phyloP scores from a whole-genome alignment of 139 green algal genomes.

The Eudorina sp. region DNA sequence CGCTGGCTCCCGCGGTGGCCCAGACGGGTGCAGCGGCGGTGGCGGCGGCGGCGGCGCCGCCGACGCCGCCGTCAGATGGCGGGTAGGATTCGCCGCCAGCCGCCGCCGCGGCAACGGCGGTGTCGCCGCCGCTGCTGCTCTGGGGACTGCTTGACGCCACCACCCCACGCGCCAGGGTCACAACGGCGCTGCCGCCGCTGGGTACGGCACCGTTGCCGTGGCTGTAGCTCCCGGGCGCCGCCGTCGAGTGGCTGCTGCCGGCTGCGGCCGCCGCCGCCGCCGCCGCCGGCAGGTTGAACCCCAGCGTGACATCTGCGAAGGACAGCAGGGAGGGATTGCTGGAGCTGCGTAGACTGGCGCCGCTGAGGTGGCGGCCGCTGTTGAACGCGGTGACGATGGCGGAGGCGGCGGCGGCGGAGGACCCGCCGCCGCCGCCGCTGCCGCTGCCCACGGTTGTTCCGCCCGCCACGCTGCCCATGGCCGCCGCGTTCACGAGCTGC shows the following conservation, averaged over 20 bases:
- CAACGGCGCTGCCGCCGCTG: background rate
- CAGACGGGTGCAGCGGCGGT: background rate
- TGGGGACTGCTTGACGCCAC: background rate
- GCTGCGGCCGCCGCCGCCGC: background rate
- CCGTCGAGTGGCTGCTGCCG: background rate
- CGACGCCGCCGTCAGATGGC: no score
- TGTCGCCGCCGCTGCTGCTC: background rate
- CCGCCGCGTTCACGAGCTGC: background rate
- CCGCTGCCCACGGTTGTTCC: no score
- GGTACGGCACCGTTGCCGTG: background rate
- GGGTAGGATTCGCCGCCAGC: no score
- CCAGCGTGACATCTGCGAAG: constrained; percentile 31
- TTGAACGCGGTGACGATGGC: background rate
- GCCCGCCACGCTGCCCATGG: background rate
- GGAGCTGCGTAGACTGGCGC: constrained; percentile 14
- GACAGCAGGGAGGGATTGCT: constrained; percentile 36
- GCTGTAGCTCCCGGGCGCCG: background rate
- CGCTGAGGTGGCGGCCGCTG: background rate
- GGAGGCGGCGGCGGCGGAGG: background rate
- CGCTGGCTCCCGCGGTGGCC: background rate
- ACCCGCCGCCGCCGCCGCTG: background rate
- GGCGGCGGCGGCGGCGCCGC: background rate
- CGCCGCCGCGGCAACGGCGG: background rate
- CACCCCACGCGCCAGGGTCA: background rate
- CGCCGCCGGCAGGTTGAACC: background rate